Conservation (phyloP, 73 alveolate species). For the Tetrahymena malaccensis region DNA sequence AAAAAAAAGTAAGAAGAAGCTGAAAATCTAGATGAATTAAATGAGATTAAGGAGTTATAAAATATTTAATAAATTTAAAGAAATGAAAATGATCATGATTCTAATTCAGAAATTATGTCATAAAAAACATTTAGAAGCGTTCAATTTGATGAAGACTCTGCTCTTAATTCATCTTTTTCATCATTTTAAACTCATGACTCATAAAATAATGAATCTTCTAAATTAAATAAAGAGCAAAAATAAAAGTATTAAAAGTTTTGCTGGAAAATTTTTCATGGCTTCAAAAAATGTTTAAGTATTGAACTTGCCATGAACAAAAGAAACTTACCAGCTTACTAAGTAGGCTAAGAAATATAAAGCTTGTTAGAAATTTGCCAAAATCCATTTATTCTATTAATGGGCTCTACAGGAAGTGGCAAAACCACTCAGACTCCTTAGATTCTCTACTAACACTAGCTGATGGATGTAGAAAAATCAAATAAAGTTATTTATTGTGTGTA, state of each 20-base stretch:
- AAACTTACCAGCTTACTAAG: background rate
- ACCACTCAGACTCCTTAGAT: slow-evolving; percentile 74
- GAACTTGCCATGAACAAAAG: background rate
- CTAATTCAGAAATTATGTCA: background rate
- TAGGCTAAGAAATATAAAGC: background rate
- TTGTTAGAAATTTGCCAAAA: background rate
- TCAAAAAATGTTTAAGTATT: background rate
- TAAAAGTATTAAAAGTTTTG: background rate
- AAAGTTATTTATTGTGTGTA: slow-evolving; percentile 62
- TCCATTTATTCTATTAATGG: slow-evolving; percentile 40
- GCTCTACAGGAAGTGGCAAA: slow-evolving; percentile 79
- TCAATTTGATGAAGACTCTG: background rate
- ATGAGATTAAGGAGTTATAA: background rate
- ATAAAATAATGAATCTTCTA: background rate
- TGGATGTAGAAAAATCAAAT: slow-evolving; percentile 8
- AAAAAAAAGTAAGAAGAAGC: background rate
- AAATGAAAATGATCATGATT: background rate
- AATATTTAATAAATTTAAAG: background rate
- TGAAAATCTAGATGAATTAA: background rate
- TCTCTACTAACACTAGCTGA: slow-evolving; percentile 21
- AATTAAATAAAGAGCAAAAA: background rate
- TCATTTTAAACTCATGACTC: background rate
- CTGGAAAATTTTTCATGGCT: background rate
- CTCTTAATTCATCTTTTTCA: background rate
- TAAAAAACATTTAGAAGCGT: background rate